phyloP scores from a whole-genome alignment of 768 basidiomycete species.

The Tulasnella sp. region DNA sequence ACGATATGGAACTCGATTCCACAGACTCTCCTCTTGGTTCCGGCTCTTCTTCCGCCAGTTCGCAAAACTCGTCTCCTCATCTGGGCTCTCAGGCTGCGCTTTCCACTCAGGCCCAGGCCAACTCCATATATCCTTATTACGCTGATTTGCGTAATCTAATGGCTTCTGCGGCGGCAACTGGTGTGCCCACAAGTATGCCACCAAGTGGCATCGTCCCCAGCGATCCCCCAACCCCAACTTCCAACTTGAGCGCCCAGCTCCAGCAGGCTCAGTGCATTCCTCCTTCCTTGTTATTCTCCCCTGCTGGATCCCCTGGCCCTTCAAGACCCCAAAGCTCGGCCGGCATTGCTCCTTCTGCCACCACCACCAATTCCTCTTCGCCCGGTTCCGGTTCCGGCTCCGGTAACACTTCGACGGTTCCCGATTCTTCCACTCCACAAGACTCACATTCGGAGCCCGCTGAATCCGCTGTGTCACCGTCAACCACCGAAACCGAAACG shows the following conservation, averaged over 20 bases:
- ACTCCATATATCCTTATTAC: conserved; percentile 9
- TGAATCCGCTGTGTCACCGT: conserved; percentile 22
- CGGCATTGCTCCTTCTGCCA: conserved; percentile 18
- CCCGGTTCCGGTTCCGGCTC: conserved; percentile 21
- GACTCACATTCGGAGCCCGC: conserved; percentile 7
- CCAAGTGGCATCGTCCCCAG: not conserved
- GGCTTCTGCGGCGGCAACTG: not conserved
- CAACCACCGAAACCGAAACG: conserved; percentile 9
- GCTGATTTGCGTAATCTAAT: conserved; percentile 11
- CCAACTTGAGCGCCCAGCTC: conserved; percentile 21
- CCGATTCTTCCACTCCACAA: conserved; percentile 17
- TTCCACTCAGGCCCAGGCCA: not conserved
- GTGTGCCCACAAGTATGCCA: not conserved
- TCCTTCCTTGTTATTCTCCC: conserved; percentile 50
- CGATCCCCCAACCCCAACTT: not conserved
- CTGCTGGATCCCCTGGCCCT: conserved; percentile 36
- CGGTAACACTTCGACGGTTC: conserved; percentile 24
- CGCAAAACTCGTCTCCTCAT: conserved; percentile 6
- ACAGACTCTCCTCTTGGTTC: conserved; percentile 15
- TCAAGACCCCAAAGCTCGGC: conserved; percentile 31
- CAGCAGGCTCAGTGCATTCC: conserved; percentile 40
- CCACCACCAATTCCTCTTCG: conserved; percentile 18
- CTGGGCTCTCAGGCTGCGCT: conserved; percentile 10
- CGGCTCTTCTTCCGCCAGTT: conserved; percentile 7
- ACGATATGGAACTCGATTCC: conserved; percentile 2